phyloP scores from a whole-genome alignment of 371 early-diverging fungal species.

The Apophysomyces variabilis region DNA sequence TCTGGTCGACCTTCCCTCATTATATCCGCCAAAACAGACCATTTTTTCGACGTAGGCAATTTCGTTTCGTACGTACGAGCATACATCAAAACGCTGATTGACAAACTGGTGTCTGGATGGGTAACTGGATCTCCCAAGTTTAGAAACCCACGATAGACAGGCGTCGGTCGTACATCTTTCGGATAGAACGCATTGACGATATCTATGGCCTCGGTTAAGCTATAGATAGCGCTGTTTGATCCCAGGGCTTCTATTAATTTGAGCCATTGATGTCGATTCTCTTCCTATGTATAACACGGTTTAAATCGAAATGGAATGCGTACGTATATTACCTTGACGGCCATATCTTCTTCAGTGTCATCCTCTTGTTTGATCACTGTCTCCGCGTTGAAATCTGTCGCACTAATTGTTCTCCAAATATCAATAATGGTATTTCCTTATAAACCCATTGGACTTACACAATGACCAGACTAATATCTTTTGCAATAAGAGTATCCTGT shows the following conservation, averaged over 20 bases:
- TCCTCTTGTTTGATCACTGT: constrained; percentile 18
- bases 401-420: constrained; percentile 33
- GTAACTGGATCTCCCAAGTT: constrained; percentile 54
- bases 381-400: constrained; percentile 44
- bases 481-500: constrained; percentile 33
- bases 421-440: neutral
- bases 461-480: constrained; percentile 55
- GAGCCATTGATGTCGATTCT: constrained; percentile 31
- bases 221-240: constrained; percentile 28
- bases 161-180: constrained; percentile 60
- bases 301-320: neutral
- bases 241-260: constrained; percentile 14
- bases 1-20: constrained; percentile 10
- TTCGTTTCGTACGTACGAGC: constrained; percentile 56
- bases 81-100: constrained; percentile 64
- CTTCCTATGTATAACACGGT: neutral
- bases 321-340: neutral
- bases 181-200: constrained; percentile 50
- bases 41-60: constrained; percentile 62
- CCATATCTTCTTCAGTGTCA: constrained; percentile 25
- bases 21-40: constrained; percentile 56
- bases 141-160: constrained; percentile 61
- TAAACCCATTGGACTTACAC: constrained; percentile 49
- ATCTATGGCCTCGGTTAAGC: constrained; percentile 56
- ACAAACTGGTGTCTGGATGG: constrained; percentile 39